These are phyloP conservation scores for Ballota nigra DNA, from an alignment of 257 asterid genomes.

Conservation along the genomic window DNA sequence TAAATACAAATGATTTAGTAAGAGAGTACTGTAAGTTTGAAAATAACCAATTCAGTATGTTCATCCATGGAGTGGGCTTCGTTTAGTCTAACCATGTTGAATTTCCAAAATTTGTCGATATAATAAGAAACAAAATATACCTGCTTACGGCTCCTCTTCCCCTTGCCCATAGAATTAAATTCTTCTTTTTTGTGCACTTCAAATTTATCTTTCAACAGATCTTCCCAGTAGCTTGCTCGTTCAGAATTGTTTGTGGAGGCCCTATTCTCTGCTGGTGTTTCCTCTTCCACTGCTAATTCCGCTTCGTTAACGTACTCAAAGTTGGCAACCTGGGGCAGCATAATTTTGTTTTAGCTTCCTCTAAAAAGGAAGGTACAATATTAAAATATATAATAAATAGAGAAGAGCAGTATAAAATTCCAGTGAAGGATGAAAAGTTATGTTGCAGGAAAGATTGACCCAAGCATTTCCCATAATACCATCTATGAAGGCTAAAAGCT, in stretches of 20 bases:
- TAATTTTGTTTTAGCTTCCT: slow-evolving; percentile 22
- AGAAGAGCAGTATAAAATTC: neutral
- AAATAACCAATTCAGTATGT: neutral
- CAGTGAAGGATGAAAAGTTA: slow-evolving; percentile 9
- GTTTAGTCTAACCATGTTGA: neutral
- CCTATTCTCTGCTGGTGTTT: slow-evolving; percentile 57
- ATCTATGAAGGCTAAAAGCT: slow-evolving; percentile 9
- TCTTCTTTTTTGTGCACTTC: slow-evolving; percentile 88
- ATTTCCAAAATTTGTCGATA: neutral
- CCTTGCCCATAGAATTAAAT: slow-evolving; percentile 87
- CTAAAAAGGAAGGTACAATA: neutral
- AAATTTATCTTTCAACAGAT: slow-evolving; percentile 73
- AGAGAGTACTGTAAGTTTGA: neutral
- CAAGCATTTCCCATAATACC: slow-evolving; percentile 6
- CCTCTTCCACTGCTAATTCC: slow-evolving; percentile 73
- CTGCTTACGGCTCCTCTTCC: slow-evolving; percentile 94
- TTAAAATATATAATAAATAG: slow-evolving; percentile 11
- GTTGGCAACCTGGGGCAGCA: slow-evolving; percentile 76
- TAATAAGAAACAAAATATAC: slow-evolving; percentile 33
- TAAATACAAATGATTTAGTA: neutral
- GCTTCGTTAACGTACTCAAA: slow-evolving; percentile 84
- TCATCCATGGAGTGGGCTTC: neutral
- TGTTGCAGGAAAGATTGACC: slow-evolving; percentile 1
- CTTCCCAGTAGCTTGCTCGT: slow-evolving; percentile 84
- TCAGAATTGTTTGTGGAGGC: slow-evolving; percentile 64